Conservation (phyloP, 257 asterid species). For the Solanum arcanum region DNA sequence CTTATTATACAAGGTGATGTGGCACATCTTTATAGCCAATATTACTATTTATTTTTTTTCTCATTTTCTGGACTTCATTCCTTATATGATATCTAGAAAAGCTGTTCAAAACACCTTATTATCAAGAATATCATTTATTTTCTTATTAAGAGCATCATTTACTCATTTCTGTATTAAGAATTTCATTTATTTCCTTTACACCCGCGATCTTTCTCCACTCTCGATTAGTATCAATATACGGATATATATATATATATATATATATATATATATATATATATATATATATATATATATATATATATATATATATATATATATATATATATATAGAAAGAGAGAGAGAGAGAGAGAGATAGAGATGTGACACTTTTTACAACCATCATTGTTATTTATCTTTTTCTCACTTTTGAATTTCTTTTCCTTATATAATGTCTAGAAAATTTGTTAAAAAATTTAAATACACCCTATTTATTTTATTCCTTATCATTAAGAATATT, state of each 20-base stretch:
- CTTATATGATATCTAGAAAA: background rate
- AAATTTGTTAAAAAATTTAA: too few species aligned
- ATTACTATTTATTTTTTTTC: background rate
- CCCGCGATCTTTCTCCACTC: background rate
- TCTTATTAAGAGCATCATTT: background rate
- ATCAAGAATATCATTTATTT: background rate
- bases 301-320: too few species aligned
- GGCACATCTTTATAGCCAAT: background rate
- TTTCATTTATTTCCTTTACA: background rate
- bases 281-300: too few species aligned
- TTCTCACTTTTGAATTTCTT: too few species aligned
- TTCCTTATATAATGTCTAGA: too few species aligned
- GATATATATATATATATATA: background rate
- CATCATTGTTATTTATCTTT: too few species aligned
- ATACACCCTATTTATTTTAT: too few species aligned
- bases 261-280: too few species aligned
- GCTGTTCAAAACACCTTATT: background rate
- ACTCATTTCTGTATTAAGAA: background rate
- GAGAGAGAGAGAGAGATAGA: too few species aligned
- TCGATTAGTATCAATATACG: background rate
- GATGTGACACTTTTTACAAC: too few species aligned
- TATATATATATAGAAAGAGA: too few species aligned
- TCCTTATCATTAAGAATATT: too few species aligned
- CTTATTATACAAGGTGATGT: background rate
- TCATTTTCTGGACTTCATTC: background rate